Percentiles rank a stretch among this genome's conserved stretches.
Evolutionary conservation across 2,329 filamentous ascomycete species (phyloP).

Genomic region (Colletotrichum somersetense): DNA sequence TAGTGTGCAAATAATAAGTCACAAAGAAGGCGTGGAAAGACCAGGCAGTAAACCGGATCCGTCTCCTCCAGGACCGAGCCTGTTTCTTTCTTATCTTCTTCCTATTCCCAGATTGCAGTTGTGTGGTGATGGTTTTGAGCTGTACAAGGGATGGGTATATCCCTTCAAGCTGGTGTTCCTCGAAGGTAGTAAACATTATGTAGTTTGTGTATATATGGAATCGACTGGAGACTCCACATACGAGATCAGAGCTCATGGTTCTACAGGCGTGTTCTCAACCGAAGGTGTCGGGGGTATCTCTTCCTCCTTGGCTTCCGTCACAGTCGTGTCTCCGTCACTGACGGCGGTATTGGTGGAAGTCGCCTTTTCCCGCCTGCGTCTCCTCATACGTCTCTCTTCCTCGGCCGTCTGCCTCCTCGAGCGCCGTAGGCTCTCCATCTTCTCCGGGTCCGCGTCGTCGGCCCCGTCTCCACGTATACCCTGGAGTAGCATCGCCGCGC

Average conservation of each 20-base stretch:
- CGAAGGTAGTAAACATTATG: conserved; percentile 43
- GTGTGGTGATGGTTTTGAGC: conserved; percentile 12
- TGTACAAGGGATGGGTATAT: conserved; percentile 25
- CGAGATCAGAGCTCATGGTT: conserved; percentile 39
- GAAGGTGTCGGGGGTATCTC: conserved; percentile 42
- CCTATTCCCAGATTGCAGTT: conserved; percentile 6
- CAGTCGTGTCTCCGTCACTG: conserved; percentile 40
- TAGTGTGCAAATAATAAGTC: conserved; percentile 1
- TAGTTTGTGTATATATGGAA: conserved; percentile 41
- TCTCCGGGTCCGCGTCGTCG: conserved; percentile 62
- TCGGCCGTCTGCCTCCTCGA: conserved; percentile 79
- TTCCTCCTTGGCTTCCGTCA: conserved; percentile 39
- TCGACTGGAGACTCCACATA: conserved; percentile 28
- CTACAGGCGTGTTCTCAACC: conserved; percentile 41
- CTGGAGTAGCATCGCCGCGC: conserved; percentile 85
- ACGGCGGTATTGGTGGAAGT: conserved; percentile 51
- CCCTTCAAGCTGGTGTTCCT: conserved; percentile 25
- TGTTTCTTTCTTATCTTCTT: not conserved
- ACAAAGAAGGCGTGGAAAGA: conserved; percentile 2
- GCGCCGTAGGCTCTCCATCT: conserved; percentile 72
- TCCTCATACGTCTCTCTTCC: conserved; percentile 77
- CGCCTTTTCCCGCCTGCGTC: conserved; percentile 75
- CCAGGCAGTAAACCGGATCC: not conserved
- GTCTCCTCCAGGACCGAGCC: not conserved
- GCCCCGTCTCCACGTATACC: conserved; percentile 79